phyloP scores from a whole-genome alignment of 2,329 filamentous ascomycete genomes.

The Aspergillus calidoustus region DNA sequence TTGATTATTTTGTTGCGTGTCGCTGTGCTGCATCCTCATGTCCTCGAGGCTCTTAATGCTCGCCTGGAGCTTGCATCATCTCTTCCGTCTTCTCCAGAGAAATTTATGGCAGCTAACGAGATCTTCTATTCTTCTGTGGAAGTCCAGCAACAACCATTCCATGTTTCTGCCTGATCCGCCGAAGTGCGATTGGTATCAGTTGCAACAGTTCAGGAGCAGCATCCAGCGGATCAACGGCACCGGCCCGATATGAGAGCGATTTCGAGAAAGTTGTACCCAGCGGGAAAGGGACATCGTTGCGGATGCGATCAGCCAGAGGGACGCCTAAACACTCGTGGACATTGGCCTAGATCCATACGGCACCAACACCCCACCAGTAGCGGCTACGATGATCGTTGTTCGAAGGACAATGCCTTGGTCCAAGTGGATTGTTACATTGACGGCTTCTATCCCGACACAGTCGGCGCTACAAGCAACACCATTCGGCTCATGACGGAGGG shows the following conservation, averaged over 20 bases:
- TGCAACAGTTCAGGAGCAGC: neutral
- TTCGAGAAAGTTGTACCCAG: neutral
- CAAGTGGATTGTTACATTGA: slow-evolving; percentile 36
- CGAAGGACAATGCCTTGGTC: neutral
- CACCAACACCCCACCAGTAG: neutral
- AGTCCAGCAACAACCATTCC: no score
- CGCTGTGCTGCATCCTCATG: no score
- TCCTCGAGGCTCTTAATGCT: no score
- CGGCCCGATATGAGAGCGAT: neutral
- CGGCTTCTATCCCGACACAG: slow-evolving; percentile 69
- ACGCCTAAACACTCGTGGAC: neutral
- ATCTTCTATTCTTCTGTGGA: no score
- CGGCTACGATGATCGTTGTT: neutral
- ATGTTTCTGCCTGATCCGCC: no score
- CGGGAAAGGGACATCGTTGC: neutral
- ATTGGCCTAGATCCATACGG: neutral
- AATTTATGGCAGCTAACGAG: no score
- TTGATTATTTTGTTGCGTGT: no score
- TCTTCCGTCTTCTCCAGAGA: no score
- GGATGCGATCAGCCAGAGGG: neutral
- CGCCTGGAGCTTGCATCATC: no score
- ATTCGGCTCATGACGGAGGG: slow-evolving; percentile 58
- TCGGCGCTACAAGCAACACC: slow-evolving; percentile 68
- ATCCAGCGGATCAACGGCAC: neutral
- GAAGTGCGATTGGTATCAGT: slow-evolving; percentile 22